Conservation (phyloP, 768 basidiomycete genomes). For the Sarcodon sp. region DNA sequence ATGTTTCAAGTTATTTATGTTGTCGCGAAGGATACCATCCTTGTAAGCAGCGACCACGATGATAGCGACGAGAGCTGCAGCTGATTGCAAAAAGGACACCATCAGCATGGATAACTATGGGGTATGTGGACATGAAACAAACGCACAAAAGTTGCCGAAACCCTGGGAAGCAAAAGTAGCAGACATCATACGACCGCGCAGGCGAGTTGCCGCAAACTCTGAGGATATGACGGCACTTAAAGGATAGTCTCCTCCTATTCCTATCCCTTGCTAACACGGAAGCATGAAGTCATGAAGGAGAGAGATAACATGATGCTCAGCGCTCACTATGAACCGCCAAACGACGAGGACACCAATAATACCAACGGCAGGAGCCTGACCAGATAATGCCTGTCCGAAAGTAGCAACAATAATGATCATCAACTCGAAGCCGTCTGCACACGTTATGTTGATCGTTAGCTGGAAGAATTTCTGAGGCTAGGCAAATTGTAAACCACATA, state of each 20-base stretch:
- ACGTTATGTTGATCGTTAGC: not conserved
- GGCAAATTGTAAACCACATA: conserved; percentile 5
- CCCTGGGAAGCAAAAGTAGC: conserved; percentile 33
- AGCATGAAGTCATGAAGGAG: not conserved
- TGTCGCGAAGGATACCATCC: conserved; percentile 32
- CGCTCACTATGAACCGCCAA: conserved; percentile 30
- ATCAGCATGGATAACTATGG: not conserved
- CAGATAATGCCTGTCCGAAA: conserved; percentile 25
- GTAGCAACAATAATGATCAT: conserved; percentile 25
- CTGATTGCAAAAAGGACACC: conserved; percentile 21
- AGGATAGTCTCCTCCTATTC: conserved; percentile 37
- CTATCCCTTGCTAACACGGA: conserved; percentile 13
- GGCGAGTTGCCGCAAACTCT: conserved; percentile 32
- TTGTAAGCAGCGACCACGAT: conserved; percentile 64
- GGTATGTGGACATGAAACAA: not conserved
- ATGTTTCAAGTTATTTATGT: conserved; percentile 23
- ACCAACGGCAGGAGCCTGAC: conserved; percentile 21
- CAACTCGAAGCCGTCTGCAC: conserved; percentile 31
- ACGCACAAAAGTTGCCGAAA: conserved; percentile 26
- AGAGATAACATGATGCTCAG: not conserved
- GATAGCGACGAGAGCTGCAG: conserved; percentile 57
- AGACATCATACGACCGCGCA: conserved; percentile 35
- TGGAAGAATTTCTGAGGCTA: not conserved
- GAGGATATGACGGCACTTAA: conserved; percentile 33
- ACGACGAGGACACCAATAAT: conserved; percentile 30